Percentiles rank a stretch among this genome's conserved stretches.
These are phyloP conservation scores for Curvularia sp. DNA, from an alignment of 2,329 filamentous ascomycete genomes.

Conservation along the genomic window DNA sequence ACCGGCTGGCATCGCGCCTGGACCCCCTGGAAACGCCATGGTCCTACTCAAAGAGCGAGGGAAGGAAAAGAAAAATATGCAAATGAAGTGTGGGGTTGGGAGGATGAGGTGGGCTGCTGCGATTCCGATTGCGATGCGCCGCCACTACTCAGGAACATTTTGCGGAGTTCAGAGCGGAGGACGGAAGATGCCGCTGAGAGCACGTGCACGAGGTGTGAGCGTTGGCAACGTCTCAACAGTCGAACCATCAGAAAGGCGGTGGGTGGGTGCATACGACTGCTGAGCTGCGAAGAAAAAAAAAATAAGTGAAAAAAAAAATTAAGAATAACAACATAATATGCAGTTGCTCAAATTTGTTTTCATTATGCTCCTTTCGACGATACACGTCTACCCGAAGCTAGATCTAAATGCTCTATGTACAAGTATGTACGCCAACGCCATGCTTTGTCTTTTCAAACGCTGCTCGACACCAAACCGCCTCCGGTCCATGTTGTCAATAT, in stretches of 20 bases:
- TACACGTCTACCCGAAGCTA: slow-evolving; percentile 19
- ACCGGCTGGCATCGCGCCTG: slow-evolving; percentile 33
- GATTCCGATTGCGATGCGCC: slow-evolving; percentile 20
- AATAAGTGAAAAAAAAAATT: background rate
- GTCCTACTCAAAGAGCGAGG: background rate
- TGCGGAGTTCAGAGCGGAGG: slow-evolving; percentile 48
- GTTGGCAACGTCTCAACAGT: slow-evolving; percentile 23
- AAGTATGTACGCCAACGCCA: slow-evolving; percentile 25
- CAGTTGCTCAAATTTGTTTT: slow-evolving; percentile 12
- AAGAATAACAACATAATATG: background rate
- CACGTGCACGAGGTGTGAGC: slow-evolving; percentile 3
- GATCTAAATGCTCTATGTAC: slow-evolving; percentile 18
- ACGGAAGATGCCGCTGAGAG: slow-evolving; percentile 34
- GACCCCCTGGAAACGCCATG: slow-evolving; percentile 46
- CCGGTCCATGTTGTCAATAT: slow-evolving; percentile 18
- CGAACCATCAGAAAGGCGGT: background rate
- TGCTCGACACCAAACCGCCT: slow-evolving; percentile 32
- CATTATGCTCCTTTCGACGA: slow-evolving; percentile 20
- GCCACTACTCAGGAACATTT: slow-evolving; percentile 30
- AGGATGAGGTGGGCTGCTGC: slow-evolving; percentile 9
- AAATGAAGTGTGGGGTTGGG: background rate
- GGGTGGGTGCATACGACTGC: background rate
- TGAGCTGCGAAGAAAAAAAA: too few relatives aligned
- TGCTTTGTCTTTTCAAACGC: slow-evolving; percentile 17
- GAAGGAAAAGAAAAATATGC: background rate